Conservation (phyloP, 768 basidiomycete species). For the Podaxis sp. region DNA sequence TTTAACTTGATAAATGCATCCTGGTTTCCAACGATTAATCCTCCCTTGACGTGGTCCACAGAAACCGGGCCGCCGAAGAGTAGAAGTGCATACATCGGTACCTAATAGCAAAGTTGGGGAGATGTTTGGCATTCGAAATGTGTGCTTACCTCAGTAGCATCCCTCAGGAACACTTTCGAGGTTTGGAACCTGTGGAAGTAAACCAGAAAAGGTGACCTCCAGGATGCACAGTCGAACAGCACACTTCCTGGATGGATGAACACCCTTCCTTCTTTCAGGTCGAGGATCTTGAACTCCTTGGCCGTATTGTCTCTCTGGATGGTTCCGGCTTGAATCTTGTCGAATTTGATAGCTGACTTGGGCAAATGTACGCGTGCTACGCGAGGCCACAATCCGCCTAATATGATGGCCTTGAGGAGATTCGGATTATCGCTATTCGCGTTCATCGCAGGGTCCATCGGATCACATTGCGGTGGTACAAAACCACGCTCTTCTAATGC, state of each 20-base stretch:
- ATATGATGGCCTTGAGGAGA: constrained; percentile 79
- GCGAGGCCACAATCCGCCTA: constrained; percentile 86
- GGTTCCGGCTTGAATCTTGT: constrained; percentile 80
- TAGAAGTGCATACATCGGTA: constrained; percentile 85
- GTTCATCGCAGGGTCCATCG: constrained; percentile 55
- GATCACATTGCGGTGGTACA: constrained; percentile 44
- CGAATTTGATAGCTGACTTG: constrained; percentile 73
- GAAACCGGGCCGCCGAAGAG: constrained; percentile 80
- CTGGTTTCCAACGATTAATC: constrained; percentile 58
- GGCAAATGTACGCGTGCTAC: constrained; percentile 78
- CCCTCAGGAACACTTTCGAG: constrained; percentile 80
- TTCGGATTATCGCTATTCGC: constrained; percentile 63
- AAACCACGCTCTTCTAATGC: constrained; percentile 73
- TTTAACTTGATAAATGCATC: constrained; percentile 58
- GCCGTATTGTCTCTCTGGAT: constrained; percentile 84
- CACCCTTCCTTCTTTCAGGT: constrained; percentile 61
- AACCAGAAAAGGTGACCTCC: constrained; percentile 77
- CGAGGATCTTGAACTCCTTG: constrained; percentile 80
- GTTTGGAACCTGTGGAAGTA: constrained; percentile 86
- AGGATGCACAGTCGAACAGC: constrained; percentile 67
- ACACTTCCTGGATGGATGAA: constrained; percentile 85
- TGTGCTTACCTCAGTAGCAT: constrained; percentile 74
- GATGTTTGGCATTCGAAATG: background rate
- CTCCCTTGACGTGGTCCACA: constrained; percentile 81
- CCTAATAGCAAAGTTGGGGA: constrained; percentile 33